Percentiles rank a stretch among this genome's conserved stretches.
phyloP scores from a whole-genome alignment of 2,329 filamentous ascomycete genomes.

The Neodidymelliopsis sp. region DNA sequence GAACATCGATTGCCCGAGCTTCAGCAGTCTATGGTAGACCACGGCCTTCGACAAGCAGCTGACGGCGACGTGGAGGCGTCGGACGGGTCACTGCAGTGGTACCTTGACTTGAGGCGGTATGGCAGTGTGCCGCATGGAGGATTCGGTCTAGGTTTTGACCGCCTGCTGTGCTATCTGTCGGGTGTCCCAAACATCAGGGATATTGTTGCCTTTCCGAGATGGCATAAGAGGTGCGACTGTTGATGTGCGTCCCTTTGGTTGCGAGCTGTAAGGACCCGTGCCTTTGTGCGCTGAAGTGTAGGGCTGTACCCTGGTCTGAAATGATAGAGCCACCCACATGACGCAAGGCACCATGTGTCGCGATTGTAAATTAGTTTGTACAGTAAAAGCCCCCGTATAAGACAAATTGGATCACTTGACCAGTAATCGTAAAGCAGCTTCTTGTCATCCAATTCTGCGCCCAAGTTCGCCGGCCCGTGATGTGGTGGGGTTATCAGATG shows the following conservation, averaged over 20 bases:
- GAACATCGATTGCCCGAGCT: constrained; percentile 77
- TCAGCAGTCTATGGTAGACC: constrained; percentile 72
- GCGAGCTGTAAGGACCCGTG: constrained; percentile 5
- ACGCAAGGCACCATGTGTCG: background rate
- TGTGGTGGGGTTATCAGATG: constrained; percentile 18
- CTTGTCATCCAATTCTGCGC: too few relatives aligned
- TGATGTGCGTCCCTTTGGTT: constrained; percentile 32
- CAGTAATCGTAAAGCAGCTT: background rate
- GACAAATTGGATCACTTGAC: too few relatives aligned
- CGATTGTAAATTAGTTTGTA: constrained; percentile 6
- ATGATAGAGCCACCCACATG: background rate
- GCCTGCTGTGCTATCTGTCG: constrained; percentile 81
- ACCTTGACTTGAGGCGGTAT: constrained; percentile 85
- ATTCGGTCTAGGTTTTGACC: constrained; percentile 89
- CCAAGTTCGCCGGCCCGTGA: too few relatives aligned
- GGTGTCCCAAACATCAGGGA: constrained; percentile 85
- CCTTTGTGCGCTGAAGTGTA: background rate
- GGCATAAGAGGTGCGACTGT: constrained; percentile 63
- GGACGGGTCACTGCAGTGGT: constrained; percentile 72
- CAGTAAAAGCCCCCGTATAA: background rate
- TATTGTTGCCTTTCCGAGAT: constrained; percentile 84
- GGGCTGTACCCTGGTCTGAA: background rate
- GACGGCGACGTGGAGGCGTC: constrained; percentile 24
- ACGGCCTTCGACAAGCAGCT: constrained; percentile 63
- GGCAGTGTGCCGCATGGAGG: constrained; percentile 92